Base-by-base conservation (phyloP, 2,329 filamentous ascomycete genomes). In the Microcera coccophila region DNA sequence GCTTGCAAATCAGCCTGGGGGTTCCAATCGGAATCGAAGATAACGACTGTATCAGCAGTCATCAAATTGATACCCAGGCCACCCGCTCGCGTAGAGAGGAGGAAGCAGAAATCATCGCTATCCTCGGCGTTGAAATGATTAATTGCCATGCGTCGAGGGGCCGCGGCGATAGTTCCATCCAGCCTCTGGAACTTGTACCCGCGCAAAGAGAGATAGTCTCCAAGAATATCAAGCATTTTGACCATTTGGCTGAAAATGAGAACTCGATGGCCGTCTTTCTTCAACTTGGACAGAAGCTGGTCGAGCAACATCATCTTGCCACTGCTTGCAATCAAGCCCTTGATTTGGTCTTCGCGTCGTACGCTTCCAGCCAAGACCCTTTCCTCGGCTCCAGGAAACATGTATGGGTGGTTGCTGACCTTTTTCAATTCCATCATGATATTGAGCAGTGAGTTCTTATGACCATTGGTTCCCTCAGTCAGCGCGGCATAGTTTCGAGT, bases 361-460 rank as follows among this genome's bases (percentile, higher is more conserved):
- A 79, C 78, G 58, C 85, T 90, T 12, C 87, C 89, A 46, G 81
- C 84, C 38, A 97, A 69, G 11, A 97, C 87, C 54, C 86, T 87
- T 44, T 95, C 87, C 62, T 98, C 93, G 3, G 90, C 91, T 49
- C 90, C 90, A 3, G 87, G 85, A 57, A 98, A 97, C 84, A 98
- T 94, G 70, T 96, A 95, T 1, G 93, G 91, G 62, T 98, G 93
- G 60, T 98, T 98, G 70, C 91, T 97, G 63, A 93, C 90, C 68
- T 98, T 98, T 73, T 98, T 98, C 59, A 98, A 68, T 66, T 98
- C 93, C 93, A 98, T 98, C 81, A 98, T 96, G 63, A 98, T 93
- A 67, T 98, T 98, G 50, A 98, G 73, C 12, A 98, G 71, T 0
- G 91, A 97, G 54, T 95, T 91, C 67, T 95, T 97, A 64, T 94